Conservation (phyloP, 2,329 filamentous ascomycete species). For the Penicillium brevicompactum region DNA sequence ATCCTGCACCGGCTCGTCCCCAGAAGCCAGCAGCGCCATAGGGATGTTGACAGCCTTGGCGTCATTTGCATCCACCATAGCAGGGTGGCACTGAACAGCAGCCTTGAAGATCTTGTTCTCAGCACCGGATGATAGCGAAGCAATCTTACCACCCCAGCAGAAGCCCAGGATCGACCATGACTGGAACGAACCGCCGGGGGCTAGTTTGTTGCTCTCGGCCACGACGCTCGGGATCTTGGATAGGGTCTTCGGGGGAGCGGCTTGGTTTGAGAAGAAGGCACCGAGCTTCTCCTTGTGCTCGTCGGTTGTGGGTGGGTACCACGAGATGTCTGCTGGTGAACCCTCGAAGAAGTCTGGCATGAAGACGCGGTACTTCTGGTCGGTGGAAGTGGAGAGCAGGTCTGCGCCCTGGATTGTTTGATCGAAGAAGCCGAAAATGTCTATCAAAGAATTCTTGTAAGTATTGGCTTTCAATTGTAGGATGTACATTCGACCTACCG, state of each 20-base stretch:
- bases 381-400: constrained; percentile 61
- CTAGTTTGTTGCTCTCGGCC: constrained; percentile 54
- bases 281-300: constrained; percentile 63
- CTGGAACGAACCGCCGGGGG: constrained; percentile 44
- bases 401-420: constrained; percentile 66
- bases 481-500: constrained; percentile 31
- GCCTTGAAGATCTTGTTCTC: constrained; percentile 58
- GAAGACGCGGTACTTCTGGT: constrained; percentile 77
- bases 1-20: constrained; percentile 58
- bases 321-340: constrained; percentile 64
- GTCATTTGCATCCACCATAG: constrained; percentile 62
- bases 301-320: constrained; percentile 62
- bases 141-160: constrained; percentile 64
- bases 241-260: constrained; percentile 60
- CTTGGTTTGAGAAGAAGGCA: constrained; percentile 60
- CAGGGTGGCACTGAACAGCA: constrained; percentile 59
- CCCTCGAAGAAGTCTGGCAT: constrained; percentile 92
- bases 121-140: constrained; percentile 54
- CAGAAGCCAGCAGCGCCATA: constrained; percentile 58
- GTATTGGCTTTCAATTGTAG: not conserved
- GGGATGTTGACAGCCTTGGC: constrained; percentile 59
- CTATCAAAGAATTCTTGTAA: constrained; percentile 27
- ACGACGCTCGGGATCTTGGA: constrained; percentile 58
- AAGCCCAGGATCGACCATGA: constrained; percentile 63
- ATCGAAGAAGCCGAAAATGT: constrained; percentile 66